Evolutionary conservation across 2,329 filamentous ascomycete species (phyloP).

Genomic region (Sporothrix pallida): DNA sequence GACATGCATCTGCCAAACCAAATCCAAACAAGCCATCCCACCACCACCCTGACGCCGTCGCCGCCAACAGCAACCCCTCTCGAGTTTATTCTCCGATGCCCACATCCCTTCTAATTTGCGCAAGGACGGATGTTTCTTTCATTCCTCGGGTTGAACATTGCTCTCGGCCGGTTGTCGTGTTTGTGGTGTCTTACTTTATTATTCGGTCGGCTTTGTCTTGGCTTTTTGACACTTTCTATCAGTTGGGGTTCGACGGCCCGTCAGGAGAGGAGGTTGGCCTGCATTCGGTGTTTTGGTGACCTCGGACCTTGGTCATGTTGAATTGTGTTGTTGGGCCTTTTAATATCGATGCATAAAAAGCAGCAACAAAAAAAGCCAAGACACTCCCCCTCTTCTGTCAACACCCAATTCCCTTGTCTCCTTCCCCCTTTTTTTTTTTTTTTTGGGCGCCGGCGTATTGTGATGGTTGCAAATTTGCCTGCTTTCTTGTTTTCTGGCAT

Average conservation of each 20-base stretch:
- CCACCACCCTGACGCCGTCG: slow-evolving; percentile 1
- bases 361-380: slow-evolving; percentile 4
- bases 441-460: not conserved
- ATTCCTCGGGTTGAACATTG: not conserved
- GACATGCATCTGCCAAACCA: not conserved
- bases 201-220: not conserved
- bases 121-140: not conserved
- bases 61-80: slow-evolving; percentile 3
- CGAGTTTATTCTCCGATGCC: slow-evolving; percentile 17
- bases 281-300: not conserved
- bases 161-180: not conserved
- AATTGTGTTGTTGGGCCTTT: not conserved
- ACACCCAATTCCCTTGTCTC: not conserved
- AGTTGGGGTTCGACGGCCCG: not conserved
- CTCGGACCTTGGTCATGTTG: not conserved
- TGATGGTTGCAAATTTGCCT: not conserved
- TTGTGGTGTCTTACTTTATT: not conserved
- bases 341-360: not conserved
- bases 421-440: not conserved
- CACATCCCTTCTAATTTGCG: slow-evolving; percentile 5
- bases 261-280: not conserved
- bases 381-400: not conserved
- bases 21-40: not conserved
- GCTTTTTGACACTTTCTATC: slow-evolving; percentile 10
- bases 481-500: not conserved